These are phyloP conservation scores for Handroanthus guayacan DNA, from an alignment of 257 asterid species.

Conservation along the genomic window DNA sequence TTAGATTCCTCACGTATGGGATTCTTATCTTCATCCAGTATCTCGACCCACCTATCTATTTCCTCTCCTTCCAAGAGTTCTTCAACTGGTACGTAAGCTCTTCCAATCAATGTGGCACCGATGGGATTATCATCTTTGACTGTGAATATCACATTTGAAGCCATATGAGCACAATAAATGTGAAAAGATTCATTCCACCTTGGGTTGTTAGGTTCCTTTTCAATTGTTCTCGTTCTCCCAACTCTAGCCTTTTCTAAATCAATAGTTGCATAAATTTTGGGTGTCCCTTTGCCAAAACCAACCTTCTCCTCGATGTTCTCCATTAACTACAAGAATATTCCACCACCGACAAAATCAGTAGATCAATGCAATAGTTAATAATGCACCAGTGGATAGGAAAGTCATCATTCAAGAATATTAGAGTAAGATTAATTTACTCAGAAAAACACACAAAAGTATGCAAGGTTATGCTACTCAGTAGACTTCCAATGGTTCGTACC, in stretches of 20 bases:
- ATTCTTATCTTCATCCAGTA: conserved; percentile 72
- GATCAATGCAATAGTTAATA: background rate
- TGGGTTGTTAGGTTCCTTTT: conserved; percentile 76
- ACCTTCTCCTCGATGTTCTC: conserved; percentile 76
- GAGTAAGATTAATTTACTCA: background rate
- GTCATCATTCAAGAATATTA: background rate
- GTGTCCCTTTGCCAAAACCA: conserved; percentile 84
- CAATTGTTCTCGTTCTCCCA: conserved; percentile 75
- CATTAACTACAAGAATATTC: conserved; percentile 53
- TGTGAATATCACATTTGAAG: conserved; percentile 76
- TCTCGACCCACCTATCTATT: conserved; percentile 83
- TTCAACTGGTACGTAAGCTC: conserved; percentile 79
- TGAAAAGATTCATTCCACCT: conserved; percentile 89
- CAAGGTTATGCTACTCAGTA: background rate
- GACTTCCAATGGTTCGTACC: background rate
- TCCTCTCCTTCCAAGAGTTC: conserved; percentile 90
- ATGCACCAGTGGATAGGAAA: conserved; percentile 23
- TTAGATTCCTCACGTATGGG: conserved; percentile 76
- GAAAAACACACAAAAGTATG: background rate
- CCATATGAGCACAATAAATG: conserved; percentile 84
- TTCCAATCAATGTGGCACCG: conserved; percentile 91
- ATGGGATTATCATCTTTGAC: conserved; percentile 89
- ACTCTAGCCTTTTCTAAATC: conserved; percentile 92
- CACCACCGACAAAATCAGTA: conserved; percentile 23
- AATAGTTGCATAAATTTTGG: conserved; percentile 74